These are phyloP conservation scores for Cytospora schulzeri DNA, from an alignment of 2,329 filamentous ascomycete genomes.

Conservation along the genomic window DNA sequence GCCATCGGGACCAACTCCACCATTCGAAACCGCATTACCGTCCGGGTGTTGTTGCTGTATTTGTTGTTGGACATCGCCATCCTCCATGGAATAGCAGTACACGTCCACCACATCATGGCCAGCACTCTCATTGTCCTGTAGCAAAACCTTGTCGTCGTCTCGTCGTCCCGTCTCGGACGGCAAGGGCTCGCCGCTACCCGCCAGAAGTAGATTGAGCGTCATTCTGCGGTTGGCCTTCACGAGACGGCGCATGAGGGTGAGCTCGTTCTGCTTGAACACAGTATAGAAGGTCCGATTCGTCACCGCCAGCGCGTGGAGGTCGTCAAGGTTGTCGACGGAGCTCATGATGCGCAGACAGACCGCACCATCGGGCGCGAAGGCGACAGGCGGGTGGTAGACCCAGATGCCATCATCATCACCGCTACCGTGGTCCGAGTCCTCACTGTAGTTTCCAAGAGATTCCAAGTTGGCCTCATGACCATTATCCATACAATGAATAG, in stretches of 20 bases:
- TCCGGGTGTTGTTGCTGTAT: too few species aligned
- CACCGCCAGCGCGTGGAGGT: conserved; percentile 47
- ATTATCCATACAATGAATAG: conserved; percentile 35
- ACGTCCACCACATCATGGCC: not conserved
- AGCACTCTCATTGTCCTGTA: not conserved
- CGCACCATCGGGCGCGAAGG: conserved; percentile 32
- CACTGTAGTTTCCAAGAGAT: not conserved
- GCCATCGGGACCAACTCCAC: not conserved
- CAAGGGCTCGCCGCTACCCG: conserved; percentile 24
- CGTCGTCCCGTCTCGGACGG: not conserved
- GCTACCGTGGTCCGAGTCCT: conserved; percentile 16
- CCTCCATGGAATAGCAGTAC: not conserved
- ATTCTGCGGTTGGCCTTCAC: conserved; percentile 30
- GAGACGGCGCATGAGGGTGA: conserved; percentile 38
- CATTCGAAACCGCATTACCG: not conserved
- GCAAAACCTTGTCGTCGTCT: not conserved
- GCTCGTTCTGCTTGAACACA: conserved; percentile 49
- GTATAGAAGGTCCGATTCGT: conserved; percentile 47
- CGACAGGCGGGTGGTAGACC: not conserved
- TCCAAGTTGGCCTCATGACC: not conserved
- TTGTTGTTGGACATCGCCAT: not conserved
- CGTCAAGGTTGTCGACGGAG: conserved; percentile 43
- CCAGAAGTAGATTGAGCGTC: conserved; percentile 10
- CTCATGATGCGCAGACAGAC: conserved; percentile 45
- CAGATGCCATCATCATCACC: not conserved